phyloP scores from a whole-genome alignment of 2,329 filamentous ascomycete genomes.

The Fusarium brachygibbosum region DNA sequence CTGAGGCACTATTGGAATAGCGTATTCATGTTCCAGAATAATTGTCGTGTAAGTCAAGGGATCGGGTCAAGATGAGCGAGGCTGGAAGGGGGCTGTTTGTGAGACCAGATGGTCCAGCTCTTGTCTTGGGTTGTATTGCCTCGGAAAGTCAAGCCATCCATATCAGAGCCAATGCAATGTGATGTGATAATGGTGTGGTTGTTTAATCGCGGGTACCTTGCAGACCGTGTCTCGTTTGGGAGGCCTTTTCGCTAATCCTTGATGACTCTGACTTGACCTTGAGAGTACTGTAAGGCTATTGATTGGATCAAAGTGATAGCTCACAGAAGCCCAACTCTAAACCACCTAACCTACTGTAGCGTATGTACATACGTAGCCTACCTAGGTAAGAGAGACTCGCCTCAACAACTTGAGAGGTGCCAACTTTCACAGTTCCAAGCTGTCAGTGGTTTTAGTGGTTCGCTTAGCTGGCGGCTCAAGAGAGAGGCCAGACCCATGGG shows the following conservation, averaged over 20 bases:
- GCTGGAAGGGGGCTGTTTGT: constrained; percentile 7
- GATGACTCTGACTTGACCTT: constrained; percentile 9
- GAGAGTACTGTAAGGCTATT: background rate
- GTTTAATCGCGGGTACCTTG: constrained; percentile 48
- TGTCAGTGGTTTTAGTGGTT: constrained; percentile 1
- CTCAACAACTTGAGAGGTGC: background rate
- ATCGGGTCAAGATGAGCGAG: constrained; percentile 6
- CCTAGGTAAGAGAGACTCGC: constrained; percentile 7
- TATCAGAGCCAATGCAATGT: constrained; percentile 6
- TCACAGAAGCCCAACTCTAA: constrained; percentile 23
- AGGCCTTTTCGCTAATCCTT: constrained; percentile 26
- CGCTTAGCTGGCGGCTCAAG: background rate
- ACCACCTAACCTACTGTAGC: background rate
- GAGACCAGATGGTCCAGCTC: constrained; percentile 17
- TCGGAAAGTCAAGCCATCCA: background rate
- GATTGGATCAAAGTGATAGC: constrained; percentile 37
- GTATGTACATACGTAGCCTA: background rate
- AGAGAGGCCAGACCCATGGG: background rate
- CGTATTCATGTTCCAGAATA: constrained; percentile 32
- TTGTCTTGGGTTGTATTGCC: constrained; percentile 1
- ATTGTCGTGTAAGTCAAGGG: constrained; percentile 20
- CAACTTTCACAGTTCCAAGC: background rate
- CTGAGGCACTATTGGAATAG: constrained; percentile 11
- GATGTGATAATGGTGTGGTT: constrained; percentile 16
- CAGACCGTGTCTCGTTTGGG: constrained; percentile 34